Evolutionary conservation across 169 alveolate genomes (phyloP), one percentile per base, ranked within the genome.

Genomic region (Hepatocystis sp.): DNA sequence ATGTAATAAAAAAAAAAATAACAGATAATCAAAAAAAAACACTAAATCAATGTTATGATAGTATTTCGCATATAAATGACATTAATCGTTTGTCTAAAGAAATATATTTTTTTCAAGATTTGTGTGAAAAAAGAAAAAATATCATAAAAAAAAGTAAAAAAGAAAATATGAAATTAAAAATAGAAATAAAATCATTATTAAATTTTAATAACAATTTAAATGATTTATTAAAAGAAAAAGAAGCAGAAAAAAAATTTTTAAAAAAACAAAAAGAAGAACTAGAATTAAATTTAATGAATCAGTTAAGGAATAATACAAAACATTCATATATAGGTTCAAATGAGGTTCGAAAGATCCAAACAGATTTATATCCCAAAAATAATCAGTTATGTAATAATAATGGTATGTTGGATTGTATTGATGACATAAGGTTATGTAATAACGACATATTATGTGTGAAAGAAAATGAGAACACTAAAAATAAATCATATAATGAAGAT

Each of bases 61-160:
- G 4, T 4, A 60, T 49, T 34, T 46, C 34, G 11, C 47, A 78
- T 63, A 19, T 63, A 0, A 60, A 78, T 49, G 66, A 78, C 34
- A 32, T 78, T 8, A 61, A 60, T 32, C 52, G 66, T 17, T 52
- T 78, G 36, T 78, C 47, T 61, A 32, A 44, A 30, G 89, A 78
- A 36, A 78, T 60, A 13, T 28, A 47, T 21, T 60, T 61, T 28
- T 47, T 78, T 7, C 67, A 60, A 23, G 89, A 78, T 30, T 47
- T 78, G 55, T 78, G 89, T 78, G 89, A 78, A 78, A 78, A 78
- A 64, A 15, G 89, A 61, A 78, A 63, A 64, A 23, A 44, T 15
- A 10, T 49, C 17, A 10, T 78, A 49, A 78, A 78, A 21, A 78
- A 78, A 64, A 47, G 66, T 65, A 78, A 78, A 61, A 78, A 44